phyloP scores from a whole-genome alignment of 2,329 filamentous ascomycete genomes.

The Capronia epimyces region DNA sequence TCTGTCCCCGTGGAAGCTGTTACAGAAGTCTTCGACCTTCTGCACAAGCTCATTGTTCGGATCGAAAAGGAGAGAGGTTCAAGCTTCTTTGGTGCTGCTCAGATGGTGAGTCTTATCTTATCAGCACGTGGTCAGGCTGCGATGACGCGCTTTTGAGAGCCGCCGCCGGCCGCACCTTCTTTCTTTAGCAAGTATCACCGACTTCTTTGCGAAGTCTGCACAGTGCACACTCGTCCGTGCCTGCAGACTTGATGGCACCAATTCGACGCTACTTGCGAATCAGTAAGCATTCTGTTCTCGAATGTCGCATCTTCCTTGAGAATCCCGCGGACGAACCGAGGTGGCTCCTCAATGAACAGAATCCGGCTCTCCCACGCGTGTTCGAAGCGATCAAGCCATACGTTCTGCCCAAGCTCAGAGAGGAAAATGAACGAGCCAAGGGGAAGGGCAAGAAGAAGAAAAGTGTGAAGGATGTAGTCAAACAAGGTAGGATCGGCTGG shows the following conservation, averaged over 20 bases:
- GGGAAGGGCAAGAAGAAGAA: conserved; percentile 69
- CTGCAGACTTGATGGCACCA: conserved; percentile 23
- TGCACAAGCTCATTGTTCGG: too few relatives aligned
- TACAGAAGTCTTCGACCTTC: too few relatives aligned
- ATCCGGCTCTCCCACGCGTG: conserved; percentile 72
- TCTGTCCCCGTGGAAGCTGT: too few relatives aligned
- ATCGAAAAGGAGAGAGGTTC: too few relatives aligned
- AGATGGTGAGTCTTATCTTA: too few relatives aligned
- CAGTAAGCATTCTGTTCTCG: conserved; percentile 88
- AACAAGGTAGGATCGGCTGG: conserved; percentile 56
- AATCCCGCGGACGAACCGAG: conserved; percentile 75
- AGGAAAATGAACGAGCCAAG: conserved; percentile 62
- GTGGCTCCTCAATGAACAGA: conserved; percentile 74
- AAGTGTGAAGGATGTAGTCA: conserved; percentile 79
- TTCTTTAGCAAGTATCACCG: too few relatives aligned
- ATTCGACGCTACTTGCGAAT: conserved; percentile 69
- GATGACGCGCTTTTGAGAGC: neutral
- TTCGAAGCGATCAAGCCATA: conserved; percentile 79
- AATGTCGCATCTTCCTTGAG: conserved; percentile 93
- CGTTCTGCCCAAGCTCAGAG: conserved; percentile 82
- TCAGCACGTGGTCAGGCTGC: neutral
- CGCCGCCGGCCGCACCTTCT: too few relatives aligned
- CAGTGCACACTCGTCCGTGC: neutral
- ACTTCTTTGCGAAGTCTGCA: too few relatives aligned
- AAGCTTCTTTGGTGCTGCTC: too few relatives aligned